Base-by-base conservation (phyloP, 495 filamentous ascomycete genomes). In the Friedmanniomyces endolithicus region DNA sequence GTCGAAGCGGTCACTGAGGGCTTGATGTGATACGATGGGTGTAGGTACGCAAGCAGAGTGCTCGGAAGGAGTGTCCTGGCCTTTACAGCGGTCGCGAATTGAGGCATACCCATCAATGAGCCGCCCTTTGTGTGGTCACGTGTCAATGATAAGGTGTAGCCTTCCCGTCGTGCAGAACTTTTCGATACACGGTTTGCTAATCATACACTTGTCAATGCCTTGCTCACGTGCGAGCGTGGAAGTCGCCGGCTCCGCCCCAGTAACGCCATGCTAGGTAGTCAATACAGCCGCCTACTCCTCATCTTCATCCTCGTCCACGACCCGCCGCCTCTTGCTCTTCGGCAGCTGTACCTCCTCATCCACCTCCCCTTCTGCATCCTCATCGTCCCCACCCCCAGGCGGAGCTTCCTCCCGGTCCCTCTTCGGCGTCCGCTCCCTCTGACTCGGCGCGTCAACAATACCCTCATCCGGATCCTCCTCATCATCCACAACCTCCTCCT, bases 381-480 rank as follows among this genome's bases (percentile, higher is more conserved):
- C 56, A 35, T 60, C 63, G 11, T 58, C 63, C 43, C 61, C 61
- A 22, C 34, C 58, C 47, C 12, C 59, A 24, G 12, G 48, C 1
- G 23, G 43, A 39, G 14, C 47, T 25, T 2, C n/a, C 49, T 27
- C 23, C 35, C 57, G 33, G 23, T 53, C 50, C 14, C 58, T 49
- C 61, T 51, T 60, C 40, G 52, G 56, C 47, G 56, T 55, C 41
- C 31, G 27, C 43, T 29, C 17, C 31, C 34, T 50, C 50, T n/a
- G 39, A 27, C 34, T 48, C 48, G 71, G 68, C 41, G 64, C 52
- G 52, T 65, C 65, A n/a, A 60, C 64, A 47, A 69, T 66, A 48
- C 68, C 66, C 16, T 75, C 71, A n/a, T 82, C 81, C 25, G 77
- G 78, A n/a, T 75, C 79, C 19, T 75, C 77, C 56, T 76, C 78